These are phyloP conservation scores for Bipolaris cookei DNA, from an alignment of 2,329 filamentous ascomycete genomes.

Conservation along the genomic window DNA sequence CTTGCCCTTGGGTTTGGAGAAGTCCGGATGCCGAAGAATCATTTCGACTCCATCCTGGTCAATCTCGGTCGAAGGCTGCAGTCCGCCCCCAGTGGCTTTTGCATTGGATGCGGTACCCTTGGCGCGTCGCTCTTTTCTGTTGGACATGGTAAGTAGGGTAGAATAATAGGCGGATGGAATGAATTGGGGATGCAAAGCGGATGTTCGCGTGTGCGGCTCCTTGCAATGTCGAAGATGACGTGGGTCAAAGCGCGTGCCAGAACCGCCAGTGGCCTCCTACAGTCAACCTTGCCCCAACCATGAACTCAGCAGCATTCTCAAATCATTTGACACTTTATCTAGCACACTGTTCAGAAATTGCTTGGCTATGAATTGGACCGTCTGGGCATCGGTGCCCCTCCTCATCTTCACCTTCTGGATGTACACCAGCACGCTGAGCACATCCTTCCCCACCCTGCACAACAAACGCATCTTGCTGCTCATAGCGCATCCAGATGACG, in stretches of 20 bases:
- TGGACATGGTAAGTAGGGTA: conserved; percentile 43
- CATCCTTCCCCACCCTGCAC: conserved; percentile 67
- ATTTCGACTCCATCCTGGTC: conserved; percentile 59
- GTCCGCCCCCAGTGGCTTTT: conserved; percentile 36
- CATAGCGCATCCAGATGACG: conserved; percentile 97
- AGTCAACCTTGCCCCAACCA: neutral
- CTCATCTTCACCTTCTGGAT: conserved; percentile 55
- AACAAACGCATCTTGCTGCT: conserved; percentile 90
- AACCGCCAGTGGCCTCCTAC: conserved; percentile 1
- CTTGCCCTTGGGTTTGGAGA: conserved; percentile 64
- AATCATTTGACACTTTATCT: neutral
- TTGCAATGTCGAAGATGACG: conserved; percentile 16
- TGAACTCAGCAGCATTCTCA: neutral
- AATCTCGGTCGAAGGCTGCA: conserved; percentile 48
- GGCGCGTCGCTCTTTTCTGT: conserved; percentile 56
- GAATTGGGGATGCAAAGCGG: conserved; percentile 14
- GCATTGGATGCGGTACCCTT: conserved; percentile 36
- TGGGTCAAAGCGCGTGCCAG: conserved; percentile 24
- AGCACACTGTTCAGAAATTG: neutral
- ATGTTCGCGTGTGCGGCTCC: conserved; percentile 35
- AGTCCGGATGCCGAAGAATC: conserved; percentile 72
- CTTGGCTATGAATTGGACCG: conserved; percentile 50
- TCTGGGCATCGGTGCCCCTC: conserved; percentile 50
- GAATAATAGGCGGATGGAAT: conserved; percentile 3
- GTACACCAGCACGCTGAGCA: conserved; percentile 54